Evolutionary conservation across 2,329 filamentous ascomycete genomes (phyloP), one percentile per base, ranked within the genome.

Genomic region (Exophiala calicioides): DNA sequence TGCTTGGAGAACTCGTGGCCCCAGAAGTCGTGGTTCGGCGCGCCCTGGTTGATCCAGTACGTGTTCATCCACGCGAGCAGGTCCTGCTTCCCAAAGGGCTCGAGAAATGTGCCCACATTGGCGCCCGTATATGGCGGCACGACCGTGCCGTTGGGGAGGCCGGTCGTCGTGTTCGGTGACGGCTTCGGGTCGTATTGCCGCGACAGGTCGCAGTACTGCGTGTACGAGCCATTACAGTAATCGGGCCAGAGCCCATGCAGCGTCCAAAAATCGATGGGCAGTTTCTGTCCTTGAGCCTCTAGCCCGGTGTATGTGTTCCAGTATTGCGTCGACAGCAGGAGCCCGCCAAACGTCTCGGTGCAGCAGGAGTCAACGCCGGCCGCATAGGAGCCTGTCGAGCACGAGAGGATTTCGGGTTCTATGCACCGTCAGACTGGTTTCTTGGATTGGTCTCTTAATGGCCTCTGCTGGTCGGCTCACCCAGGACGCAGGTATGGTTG

Each of bases 1-100:
- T 84, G 81, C 70, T 85, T 85, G 66, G 72, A 76, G 69, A 82
- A 85, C 61, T 85, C 81, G 68, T 85, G 81, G 29, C 66, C 82
- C 81, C 82, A 85, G 67, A 86, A 79, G 24, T 76, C 72, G 39
- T 68, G 63, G 66, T 81, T 85, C 10, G 75, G 71, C 37, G 75
- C 73, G 50, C 68, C 68, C 55, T 79, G 78, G 36, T 74, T 74
- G 55, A 84, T 73, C 83, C 82, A 86, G 73, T 74, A 76, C 59
- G 75, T 81, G 60, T 81, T 78, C 82, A 86, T 86, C 68, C 76
- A 86, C 2, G 71, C 74, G 2, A 85, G 72, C 2, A 85, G 69
- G 59, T 84, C 81, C 52, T 71, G 72, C 55, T 75, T 77, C 47
- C 77, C 79, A 56, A 83, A 79, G 0, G 74, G 68, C 57, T 72